Base-by-base conservation (phyloP, 2,329 filamentous ascomycete genomes). In the Apiospora saccharicola region DNA sequence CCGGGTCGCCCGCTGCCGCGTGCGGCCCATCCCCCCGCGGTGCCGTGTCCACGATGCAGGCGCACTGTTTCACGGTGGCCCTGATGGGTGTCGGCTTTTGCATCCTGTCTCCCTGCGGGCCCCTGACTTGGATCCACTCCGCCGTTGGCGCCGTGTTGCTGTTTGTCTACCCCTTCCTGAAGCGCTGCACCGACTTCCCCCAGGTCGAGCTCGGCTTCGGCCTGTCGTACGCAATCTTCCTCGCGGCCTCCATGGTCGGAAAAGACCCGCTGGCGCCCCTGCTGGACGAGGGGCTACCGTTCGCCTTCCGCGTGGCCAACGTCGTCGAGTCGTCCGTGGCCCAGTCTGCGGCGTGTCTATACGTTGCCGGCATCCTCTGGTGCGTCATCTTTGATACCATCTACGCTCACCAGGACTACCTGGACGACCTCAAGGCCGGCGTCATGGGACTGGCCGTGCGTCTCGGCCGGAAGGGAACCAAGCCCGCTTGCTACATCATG, bases 141-240 rank as follows among this genome's bases (percentile, higher is more conserved):
- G 22, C 24, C 6, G 70, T 24, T 1, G 24, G 85, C 10, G 13
- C n/a, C 2, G 41, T n/a, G 13, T 75, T 87, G 8, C 83, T 85
- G 47, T 78, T 83, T 64, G 79, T 83, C 16, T 89, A 89, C 76
- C 85, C 87, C 0, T 81, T 88, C 41, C 84, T 84, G 72, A 89
- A 89, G 77, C 83, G 87, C 26, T 77, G 88, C 41, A 88, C 86
- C 53, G 80, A 88, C 75, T 89, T 86, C 73, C 86, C 87, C 1
- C 87, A 89, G 74, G 81, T 85, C 53, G 82, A 86, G 7, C 78
- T 89, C 10, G 87, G 87, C 7, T 14, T 46, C 4, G 44, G 44
- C 3, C 44, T 46, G 12, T 46, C 44, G 3, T 46, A 46, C 13
- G 44, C 8, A 12, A 46, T 46, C 7, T 46, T 46, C 16, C 16